A percentile compares a stretch with the other conserved stretches of the same genome.
Conservation (phyloP, 306 rosid species). For the Pyrus betulifolia region DNA sequence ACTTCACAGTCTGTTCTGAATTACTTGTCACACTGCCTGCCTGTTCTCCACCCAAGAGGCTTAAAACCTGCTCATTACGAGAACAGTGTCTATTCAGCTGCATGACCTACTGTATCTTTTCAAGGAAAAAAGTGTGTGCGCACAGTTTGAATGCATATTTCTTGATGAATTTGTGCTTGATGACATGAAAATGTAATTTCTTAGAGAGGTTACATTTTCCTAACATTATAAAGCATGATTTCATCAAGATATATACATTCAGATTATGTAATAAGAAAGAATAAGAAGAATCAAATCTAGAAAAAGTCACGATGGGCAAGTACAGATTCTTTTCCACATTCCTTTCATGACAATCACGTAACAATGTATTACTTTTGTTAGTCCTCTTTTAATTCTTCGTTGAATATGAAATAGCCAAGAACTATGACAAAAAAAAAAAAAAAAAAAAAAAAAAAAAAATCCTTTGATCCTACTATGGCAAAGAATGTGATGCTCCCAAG, state of each 20-base stretch:
- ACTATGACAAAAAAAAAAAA: too few relatives aligned
- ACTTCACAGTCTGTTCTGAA: constrained; percentile 49
- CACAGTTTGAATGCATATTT: not conserved
- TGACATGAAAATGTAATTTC: not conserved
- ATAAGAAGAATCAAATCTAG: not conserved
- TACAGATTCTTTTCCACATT: not conserved
- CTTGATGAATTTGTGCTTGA: not conserved
- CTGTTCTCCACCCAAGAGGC: constrained; percentile 69
- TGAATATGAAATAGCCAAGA: not conserved
- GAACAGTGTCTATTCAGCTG: not conserved
- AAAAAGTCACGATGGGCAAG: not conserved
- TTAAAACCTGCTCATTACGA: constrained; percentile 59
- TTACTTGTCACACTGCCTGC: constrained; percentile 25
- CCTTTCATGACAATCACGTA: not conserved
- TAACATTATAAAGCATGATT: not conserved
- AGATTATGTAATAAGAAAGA: not conserved
- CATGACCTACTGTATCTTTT: not conserved
- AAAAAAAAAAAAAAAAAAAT: not conserved
- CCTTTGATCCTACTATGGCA: not conserved
- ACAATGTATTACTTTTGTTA: not conserved
- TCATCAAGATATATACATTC: not conserved
- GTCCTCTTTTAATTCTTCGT: not conserved
- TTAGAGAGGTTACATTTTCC: not conserved
- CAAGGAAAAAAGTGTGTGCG: not conserved
- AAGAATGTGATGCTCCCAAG: not conserved